Conservation (phyloP, 2,329 filamentous ascomycete species). For the Colletotrichum simmondsii region DNA sequence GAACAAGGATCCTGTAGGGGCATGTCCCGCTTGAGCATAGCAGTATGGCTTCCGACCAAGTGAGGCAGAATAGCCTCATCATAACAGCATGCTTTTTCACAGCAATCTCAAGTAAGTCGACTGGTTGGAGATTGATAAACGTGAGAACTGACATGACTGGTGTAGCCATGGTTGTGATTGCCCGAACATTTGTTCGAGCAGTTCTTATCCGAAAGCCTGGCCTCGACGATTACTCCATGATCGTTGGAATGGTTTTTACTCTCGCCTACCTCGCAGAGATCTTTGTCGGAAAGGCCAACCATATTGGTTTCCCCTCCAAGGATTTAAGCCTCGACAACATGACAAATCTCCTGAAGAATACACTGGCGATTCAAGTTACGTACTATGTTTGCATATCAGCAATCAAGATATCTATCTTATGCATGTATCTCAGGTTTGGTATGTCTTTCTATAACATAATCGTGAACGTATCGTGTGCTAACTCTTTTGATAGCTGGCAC, state of each 20-base stretch:
- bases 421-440: conserved; percentile 59
- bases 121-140: neutral
- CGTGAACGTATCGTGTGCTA: neutral
- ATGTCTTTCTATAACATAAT: conserved; percentile 25
- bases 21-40: neutral
- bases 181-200: conserved; percentile 31
- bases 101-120: conserved; percentile 30
- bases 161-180: conserved; percentile 34
- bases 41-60: conserved; percentile 36
- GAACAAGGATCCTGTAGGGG: neutral
- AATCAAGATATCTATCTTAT: conserved; percentile 57
- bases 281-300: conserved; percentile 35
- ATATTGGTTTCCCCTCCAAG: conserved; percentile 36
- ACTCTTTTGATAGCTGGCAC: conserved; percentile 31
- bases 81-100: conserved; percentile 35
- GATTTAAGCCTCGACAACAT: conserved; percentile 36
- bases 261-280: conserved; percentile 37
- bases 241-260: conserved; percentile 23
- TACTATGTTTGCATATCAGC: conserved; percentile 52
- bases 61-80: conserved; percentile 37
- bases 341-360: conserved; percentile 40
- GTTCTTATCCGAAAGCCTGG: conserved; percentile 36
- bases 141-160: neutral
- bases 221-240: conserved; percentile 37
- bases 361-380: conserved; percentile 50